Evolutionary conservation across 139 green algal genomes (phyloP), one percentile per base, ranked within the genome.

Genomic region (Chlamydomonas sp.): DNA sequence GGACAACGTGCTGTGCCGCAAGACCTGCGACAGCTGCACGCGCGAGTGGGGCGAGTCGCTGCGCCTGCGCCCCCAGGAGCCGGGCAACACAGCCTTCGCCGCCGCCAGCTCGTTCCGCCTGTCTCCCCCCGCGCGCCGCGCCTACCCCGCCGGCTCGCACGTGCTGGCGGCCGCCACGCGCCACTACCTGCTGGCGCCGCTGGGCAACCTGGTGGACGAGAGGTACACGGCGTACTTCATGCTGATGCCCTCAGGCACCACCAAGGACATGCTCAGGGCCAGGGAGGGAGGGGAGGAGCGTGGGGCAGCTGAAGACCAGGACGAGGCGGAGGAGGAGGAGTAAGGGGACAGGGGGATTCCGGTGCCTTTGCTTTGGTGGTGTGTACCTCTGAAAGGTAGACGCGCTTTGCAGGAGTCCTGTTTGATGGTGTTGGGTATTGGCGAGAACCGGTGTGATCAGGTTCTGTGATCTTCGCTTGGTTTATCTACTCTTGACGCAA

Each of bases 131-230:
- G 74, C 74, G 10, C 74, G 74, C 49, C 49, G 10, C 49, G 49
- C 49, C 74, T 78, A 78, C 74, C 74, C 74, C 74, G 74, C 74
- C 49, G 78, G 78, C 20, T 59, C 62, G 8, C 72, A 84, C 71
- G 79, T 88, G 31, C 20, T 89, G 8, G 31, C 62, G 6, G 88
- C 67, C 31, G 5, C 31, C 61, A 91, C 89, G 77, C 82, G 88
- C 7, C 77, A 63, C 16, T 91, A 83, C 88, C 82, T 91, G 62
- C 49, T 89, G 7, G 88, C 88, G 3, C 88, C 88, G 18, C 78
- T 91, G 62, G 88, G 88, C 71, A 89, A 89, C 82, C 83, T 91
- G 12, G 69, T 91, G 67, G 88, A 91, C 57, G 88, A 91, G 77
- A 63, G 85, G 1, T 89, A 89, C 85, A 79, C 85, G 31, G 77